Base-by-base conservation (phyloP, 2,329 filamentous ascomycete genomes). In the Pseudocercospora fuligena region DNA sequence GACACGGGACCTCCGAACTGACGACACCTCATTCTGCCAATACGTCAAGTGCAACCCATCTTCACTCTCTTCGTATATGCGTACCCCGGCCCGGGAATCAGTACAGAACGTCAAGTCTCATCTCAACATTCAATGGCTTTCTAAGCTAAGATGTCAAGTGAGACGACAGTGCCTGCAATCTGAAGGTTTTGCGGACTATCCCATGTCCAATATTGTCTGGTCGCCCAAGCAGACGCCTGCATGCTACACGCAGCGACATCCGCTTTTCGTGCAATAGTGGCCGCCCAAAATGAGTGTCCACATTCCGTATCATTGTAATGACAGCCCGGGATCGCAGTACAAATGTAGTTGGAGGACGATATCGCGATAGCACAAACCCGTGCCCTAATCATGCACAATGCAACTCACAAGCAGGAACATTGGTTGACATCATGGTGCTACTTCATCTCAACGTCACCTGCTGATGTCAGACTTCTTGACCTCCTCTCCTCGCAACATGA, bases 41-140 rank as follows among this genome's bases (percentile, higher is more conserved):
- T 56, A 29, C 16, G 51, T 31, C 51, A 56, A 31, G 12, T 19
- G 11, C 12, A 31, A n/a, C 12, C 23, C 25, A 27, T 56, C 51
- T 33, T 33, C 16, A 27, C 51, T 27, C 51, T 31, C 25, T 29
- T n/a, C 51, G 27, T n/a, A 27, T 5, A 27, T 14, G 27, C 25
- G 11, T 14, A 25, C 9, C 51, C 27, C 51, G 51, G 51, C 16
- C 51, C 25, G 51, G 47, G 23, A 25, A 25, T 14, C 25, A 21
- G 14, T 8, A 19, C 27, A 11, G 51, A 27, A 56, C 51, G 51
- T 56, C 51, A 56, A 56, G 51, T 56, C 23, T 56, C 23, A 56
- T 56, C 51, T 56, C 27, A 56, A 56, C 27, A 31, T n/a, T n/a
- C 21, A 56, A 56, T 56, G 51, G 51, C n/a, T n/a, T 16, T 16